phyloP scores from a whole-genome alignment of 352 stramenopile genomes.

The Phytopythium litorale region DNA sequence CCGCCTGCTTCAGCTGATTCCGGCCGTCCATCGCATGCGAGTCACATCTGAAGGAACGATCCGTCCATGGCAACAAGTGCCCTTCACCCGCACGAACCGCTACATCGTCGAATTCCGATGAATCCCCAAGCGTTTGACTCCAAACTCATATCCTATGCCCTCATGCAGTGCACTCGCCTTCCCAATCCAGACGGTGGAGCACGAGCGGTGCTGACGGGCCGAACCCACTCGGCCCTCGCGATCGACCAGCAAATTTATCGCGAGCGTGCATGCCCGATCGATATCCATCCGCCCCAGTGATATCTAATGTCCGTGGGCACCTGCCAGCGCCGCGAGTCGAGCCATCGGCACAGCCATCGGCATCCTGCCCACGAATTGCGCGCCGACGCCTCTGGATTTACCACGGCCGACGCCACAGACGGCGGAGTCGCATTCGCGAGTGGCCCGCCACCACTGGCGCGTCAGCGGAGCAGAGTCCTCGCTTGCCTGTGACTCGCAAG shows the following conservation, averaged over 20 bases:
- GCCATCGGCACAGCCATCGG: not conserved
- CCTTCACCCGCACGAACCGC: too few relatives aligned
- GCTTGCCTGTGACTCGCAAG: too few relatives aligned
- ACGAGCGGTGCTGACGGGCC: not conserved
- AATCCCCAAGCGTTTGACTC: too few relatives aligned
- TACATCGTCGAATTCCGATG: too few relatives aligned
- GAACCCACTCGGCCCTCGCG: not conserved
- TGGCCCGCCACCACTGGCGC: too few relatives aligned
- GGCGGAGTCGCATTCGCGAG: too few relatives aligned
- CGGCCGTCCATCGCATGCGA: not conserved
- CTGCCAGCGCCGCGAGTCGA: not conserved
- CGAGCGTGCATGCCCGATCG: slow-evolving; percentile 1
- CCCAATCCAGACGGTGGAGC: too few relatives aligned
- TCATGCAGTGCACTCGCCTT: too few relatives aligned
- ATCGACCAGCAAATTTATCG: slow-evolving; percentile 4
- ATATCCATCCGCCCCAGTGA: not conserved
- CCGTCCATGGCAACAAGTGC: too few relatives aligned
- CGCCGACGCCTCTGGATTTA: not conserved
- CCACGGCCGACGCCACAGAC: not conserved
- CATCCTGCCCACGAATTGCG: not conserved
- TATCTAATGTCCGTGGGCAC: not conserved
- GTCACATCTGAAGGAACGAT: too few relatives aligned
- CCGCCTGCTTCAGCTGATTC: not conserved
- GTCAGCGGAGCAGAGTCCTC: too few relatives aligned
- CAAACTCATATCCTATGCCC: too few relatives aligned